Conservation (phyloP, 2,329 filamentous ascomycete species). For the Metarhizium robertsii region DNA sequence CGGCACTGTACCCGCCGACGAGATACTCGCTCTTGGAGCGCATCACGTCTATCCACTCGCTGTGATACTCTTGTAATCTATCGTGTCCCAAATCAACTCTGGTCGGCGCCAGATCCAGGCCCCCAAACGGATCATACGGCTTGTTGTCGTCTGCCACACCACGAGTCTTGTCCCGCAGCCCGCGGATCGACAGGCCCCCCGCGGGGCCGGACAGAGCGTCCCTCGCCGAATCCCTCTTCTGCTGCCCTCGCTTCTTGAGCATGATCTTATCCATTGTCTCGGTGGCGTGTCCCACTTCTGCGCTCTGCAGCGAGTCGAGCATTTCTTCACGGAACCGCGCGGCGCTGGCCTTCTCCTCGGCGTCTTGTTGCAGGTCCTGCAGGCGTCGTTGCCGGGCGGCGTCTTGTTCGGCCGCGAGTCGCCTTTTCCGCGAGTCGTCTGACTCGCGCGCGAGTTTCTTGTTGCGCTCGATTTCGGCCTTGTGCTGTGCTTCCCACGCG, state of each 20-base stretch:
- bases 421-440: conserved; percentile 41
- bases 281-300: conserved; percentile 49
- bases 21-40: conserved; percentile 56
- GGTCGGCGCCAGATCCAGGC: conserved; percentile 55
- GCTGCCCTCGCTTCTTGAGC: conserved; percentile 64
- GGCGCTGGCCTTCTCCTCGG: conserved; percentile 57
- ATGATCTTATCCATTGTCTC: conserved; percentile 51
- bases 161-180: conserved; percentile 57
- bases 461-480: conserved; percentile 56
- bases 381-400: conserved; percentile 49
- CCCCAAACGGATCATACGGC: conserved; percentile 84
- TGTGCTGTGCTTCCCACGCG: conserved; percentile 66
- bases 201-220: conserved; percentile 20
- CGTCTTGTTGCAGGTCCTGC: conserved; percentile 57
- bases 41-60: conserved; percentile 60
- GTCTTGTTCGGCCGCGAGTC: conserved; percentile 58
- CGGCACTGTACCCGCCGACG: conserved; percentile 75
- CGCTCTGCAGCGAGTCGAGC: conserved; percentile 58
- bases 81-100: conserved; percentile 52
- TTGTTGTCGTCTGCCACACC: conserved; percentile 43
- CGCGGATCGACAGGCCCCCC: conserved; percentile 57
- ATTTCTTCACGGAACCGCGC: conserved; percentile 58
- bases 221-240: conserved; percentile 23
- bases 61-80: conserved; percentile 57
- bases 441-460: conserved; percentile 42